A percentile compares a stretch with the other conserved stretches of the same genome.
phyloP scores from a whole-genome alignment of 2,329 filamentous ascomycete genomes.

The Capronia americana region DNA sequence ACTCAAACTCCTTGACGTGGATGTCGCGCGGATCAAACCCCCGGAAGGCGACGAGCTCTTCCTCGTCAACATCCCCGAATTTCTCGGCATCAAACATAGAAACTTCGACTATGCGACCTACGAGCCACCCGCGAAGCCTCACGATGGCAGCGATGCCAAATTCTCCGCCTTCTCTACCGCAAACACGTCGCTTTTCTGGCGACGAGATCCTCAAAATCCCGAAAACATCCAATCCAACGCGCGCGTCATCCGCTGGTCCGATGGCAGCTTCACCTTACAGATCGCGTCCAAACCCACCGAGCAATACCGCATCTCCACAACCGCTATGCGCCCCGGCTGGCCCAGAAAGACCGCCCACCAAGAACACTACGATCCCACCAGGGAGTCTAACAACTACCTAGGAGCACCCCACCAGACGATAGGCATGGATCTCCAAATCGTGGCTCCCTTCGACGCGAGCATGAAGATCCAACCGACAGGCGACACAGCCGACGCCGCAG shows the following conservation, averaged over 20 bases:
- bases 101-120: conserved; percentile 67
- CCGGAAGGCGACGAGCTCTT: conserved; percentile 68
- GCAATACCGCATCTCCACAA: conserved; percentile 66
- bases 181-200: conserved; percentile 69
- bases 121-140: conserved; percentile 62
- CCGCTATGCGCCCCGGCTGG: conserved; percentile 60
- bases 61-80: conserved; percentile 68
- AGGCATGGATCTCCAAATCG: conserved; percentile 64
- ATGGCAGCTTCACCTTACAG: conserved; percentile 70
- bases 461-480: conserved; percentile 64
- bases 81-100: conserved; percentile 66
- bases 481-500: conserved; percentile 64
- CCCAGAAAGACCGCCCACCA: conserved; percentile 42
- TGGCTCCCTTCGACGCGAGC: conserved; percentile 67
- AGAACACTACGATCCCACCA: conserved; percentile 57
- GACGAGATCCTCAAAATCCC: conserved; percentile 65
- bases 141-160: conserved; percentile 53
- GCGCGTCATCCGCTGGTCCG: conserved; percentile 70
- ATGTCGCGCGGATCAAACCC: conserved; percentile 61
- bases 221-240: conserved; percentile 68
- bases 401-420: conserved; percentile 62
- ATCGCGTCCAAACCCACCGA: conserved; percentile 66
- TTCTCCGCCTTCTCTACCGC: conserved; percentile 69
- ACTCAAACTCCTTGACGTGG: conserved; percentile 46
- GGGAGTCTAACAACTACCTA: conserved; percentile 70